Evolutionary conservation across 2,329 filamentous ascomycete genomes (phyloP), one percentile per base, ranked within the genome.

Genomic region (Davidsoniella australis): DNA sequence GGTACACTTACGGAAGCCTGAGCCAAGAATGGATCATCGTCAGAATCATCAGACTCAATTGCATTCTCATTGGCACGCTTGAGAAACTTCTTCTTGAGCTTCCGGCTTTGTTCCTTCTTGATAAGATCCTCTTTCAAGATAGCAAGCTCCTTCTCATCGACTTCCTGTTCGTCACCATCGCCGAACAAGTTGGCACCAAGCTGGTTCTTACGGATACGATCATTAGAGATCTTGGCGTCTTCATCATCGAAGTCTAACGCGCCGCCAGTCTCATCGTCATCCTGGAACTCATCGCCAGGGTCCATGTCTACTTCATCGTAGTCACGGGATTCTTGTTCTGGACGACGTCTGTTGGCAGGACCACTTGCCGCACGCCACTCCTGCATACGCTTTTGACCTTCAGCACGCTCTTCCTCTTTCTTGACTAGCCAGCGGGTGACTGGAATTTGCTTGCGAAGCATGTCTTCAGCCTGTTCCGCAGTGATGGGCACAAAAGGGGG

Each of bases 61-160:
- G 91, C 83, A 56, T 78, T 80, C 56, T 93, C 85, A 62, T 85
- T 83, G 64, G 95, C 91, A 47, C 85, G 76, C 65, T 84, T 89
- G 57, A 82, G 79, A 9, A 96, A 71, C 9, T 82, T 79, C 64
- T 93, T 94, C 52, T 83, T 79, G 4, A 87, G 73, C 42, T 75
- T 71, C 62, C 89, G 93, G 54, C 86, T 83, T 50, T 82, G 72
- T 54, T 78, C 75, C 61, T 79, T 83, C 54, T 77, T 69, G 53
- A 77, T 71, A 51, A 84, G 73, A 55, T 81, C 80, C 56, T 84
- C 81, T 58, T 78, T 75, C 56, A 75, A 67, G 57, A 80, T 66
- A 57, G 85, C 78, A 54, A 83, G 75, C 54, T 85, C 72, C 54
- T 91, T 80, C 55, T 80, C 76, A 57, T 88, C 81, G 4, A 87